Evolutionary conservation across 305 asterid genomes (phyloP).

Genomic region (Fraxinus latifolia): DNA sequence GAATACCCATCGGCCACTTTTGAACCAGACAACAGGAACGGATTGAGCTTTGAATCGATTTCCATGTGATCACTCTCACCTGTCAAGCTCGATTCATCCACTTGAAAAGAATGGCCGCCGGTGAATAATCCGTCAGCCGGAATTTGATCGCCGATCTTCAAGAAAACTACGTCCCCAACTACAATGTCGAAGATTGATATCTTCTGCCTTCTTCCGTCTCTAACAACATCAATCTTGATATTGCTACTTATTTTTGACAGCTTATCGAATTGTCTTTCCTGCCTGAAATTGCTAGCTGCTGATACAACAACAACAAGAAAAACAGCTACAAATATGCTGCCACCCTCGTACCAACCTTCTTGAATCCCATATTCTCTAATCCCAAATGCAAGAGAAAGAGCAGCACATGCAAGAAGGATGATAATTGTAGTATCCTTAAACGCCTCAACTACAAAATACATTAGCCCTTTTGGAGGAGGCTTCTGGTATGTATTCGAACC

Average conservation of each 20-base stretch:
- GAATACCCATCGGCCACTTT: conserved; percentile 52
- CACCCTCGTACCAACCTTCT: conserved; percentile 61
- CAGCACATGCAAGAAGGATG: conserved; percentile 48
- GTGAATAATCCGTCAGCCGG: conserved; percentile 53
- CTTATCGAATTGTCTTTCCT: conserved; percentile 50
- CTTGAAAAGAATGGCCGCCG: conserved; percentile 44
- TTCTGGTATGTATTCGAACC: conserved; percentile 46
- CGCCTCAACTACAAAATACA: conserved; percentile 41
- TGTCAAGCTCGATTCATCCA: conserved; percentile 69
- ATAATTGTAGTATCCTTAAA: conserved; percentile 48
- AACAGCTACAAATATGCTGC: conserved; percentile 56
- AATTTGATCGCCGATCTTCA: conserved; percentile 53
- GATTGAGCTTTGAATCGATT: conserved; percentile 28
- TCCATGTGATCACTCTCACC: conserved; percentile 56
- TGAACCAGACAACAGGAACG: conserved; percentile 51
- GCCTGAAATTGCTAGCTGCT: conserved; percentile 51
- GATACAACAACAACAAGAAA: conserved; percentile 41
- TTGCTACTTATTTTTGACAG: conserved; percentile 47
- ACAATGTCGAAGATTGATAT: conserved; percentile 45
- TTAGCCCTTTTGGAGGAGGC: conserved; percentile 40
- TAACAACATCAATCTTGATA: conserved; percentile 42
- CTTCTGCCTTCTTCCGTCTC: conserved; percentile 46
- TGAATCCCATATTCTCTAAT: conserved; percentile 39
- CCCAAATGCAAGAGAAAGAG: conserved; percentile 48
- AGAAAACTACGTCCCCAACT: conserved; percentile 47